Base-by-base conservation (phyloP, 495 filamentous ascomycete species). In the Aspergillus indologenus region DNA sequence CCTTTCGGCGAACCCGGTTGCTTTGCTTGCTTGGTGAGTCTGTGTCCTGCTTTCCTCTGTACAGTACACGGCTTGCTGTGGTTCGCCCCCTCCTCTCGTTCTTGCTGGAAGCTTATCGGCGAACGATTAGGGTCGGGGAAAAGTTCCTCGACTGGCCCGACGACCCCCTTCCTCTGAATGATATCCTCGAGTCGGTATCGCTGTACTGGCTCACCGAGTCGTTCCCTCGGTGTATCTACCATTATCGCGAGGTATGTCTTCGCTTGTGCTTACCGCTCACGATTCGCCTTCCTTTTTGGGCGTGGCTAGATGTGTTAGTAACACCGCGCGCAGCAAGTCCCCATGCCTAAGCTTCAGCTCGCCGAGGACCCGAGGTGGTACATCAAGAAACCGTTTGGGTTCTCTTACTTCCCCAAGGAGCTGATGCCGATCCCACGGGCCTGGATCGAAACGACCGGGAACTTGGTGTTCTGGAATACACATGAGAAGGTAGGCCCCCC, bases 131-230 rank as follows among this genome's bases (percentile, higher is more conserved):
- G 84, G 71, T 87, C 51, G 86, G 83, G 20, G 87, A 90, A 68
- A 90, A 90, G 63, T 83, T 84, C 62, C 60, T 87, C 19, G 79
- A 81, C 45, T 89, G 87, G 87, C 73, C 75, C 5, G 85, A 89
- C 57, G 69, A 72, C 1, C 69, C 79, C 6, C 76, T 85, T 1
- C 49, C 75, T 6, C 54, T 81, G 3, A 73, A 87, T 19, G 76
- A 70, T 6, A 86, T 90, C 31, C 74, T 89, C 4, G 77, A 81
- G 26, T 68, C 74, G 1, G 73, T 87, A 20, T 81, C 77, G 2
- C 66, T 88, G 19, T 90, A 86, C 68, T 90, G 87, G 87, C 76
- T 88, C 24, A 88, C 85, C 0, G 73, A 85, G 6, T 79, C 79
- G 3, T 83, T 83, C 48, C 76, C 82, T 8, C 73, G 80, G 5